These are phyloP conservation scores for Diplodia mutila DNA, from an alignment of 2,329 filamentous ascomycete species.

Conservation along the genomic window DNA sequence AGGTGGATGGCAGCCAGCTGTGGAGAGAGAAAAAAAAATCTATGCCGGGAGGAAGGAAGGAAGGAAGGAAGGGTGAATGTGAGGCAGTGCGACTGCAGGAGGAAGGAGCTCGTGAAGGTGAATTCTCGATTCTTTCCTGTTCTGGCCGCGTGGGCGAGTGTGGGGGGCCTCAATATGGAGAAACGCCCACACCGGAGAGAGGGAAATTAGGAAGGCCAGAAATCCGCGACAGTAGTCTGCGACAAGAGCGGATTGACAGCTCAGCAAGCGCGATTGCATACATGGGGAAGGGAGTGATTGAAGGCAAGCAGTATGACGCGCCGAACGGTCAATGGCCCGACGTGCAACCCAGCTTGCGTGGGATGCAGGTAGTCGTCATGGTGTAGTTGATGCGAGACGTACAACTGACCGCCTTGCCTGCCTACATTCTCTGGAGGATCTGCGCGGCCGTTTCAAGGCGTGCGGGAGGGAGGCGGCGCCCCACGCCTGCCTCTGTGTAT, in stretches of 20 bases:
- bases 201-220: neutral
- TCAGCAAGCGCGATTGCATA: neutral
- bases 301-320: neutral
- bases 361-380: neutral
- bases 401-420: neutral
- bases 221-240: neutral
- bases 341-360: neutral
- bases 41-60: no score
- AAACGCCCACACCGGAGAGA: neutral
- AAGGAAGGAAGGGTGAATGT: neutral
- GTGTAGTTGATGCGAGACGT: neutral
- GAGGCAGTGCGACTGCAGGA: neutral
- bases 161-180: neutral
- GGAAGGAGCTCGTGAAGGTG: neutral
- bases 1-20: neutral
- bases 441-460: neutral
- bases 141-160: neutral
- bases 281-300: neutral
- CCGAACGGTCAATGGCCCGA: neutral
- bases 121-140: neutral
- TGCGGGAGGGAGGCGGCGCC: neutral
- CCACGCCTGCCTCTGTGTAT: neutral
- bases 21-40: neutral
- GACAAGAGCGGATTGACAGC: neutral
- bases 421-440: neutral